Evolutionary conservation across 805 yeast species (phyloP).

Genomic region (Saccharomycopsis fibuligera): DNA sequence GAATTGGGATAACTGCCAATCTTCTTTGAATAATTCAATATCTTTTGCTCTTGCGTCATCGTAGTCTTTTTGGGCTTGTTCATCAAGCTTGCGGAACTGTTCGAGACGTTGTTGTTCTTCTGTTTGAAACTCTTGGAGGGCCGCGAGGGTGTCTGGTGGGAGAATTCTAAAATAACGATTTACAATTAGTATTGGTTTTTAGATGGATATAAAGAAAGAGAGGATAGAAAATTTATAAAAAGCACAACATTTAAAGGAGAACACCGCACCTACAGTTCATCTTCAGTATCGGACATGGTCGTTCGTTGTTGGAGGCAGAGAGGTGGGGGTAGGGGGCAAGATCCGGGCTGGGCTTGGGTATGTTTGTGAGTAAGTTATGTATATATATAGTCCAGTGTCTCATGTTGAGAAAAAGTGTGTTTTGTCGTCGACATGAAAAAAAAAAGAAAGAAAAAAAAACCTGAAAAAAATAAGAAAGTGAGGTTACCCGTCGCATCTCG

Average conservation of each 20-base stretch:
- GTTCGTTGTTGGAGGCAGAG: no score
- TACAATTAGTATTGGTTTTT: background rate
- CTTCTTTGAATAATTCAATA: constrained; percentile 78
- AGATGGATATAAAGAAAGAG: background rate
- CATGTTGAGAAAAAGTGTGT: no score
- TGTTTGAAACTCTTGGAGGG: constrained; percentile 53
- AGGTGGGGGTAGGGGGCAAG: no score
- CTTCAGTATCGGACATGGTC: constrained; percentile 11
- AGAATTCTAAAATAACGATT: constrained; percentile 26
- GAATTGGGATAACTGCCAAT: constrained; percentile 92
- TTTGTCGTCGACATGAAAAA: no score
- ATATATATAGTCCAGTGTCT: no score
- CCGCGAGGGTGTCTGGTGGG: constrained; percentile 46
- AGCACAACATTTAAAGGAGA: background rate
- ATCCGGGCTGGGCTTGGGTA: no score
- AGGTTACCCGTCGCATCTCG: no score
- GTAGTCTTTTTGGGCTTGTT: constrained; percentile 43
- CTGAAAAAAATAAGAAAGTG: no score
- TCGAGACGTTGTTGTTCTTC: constrained; percentile 56
- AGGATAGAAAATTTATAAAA: background rate
- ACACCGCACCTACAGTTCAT: constrained; percentile 21
- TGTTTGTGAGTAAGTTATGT: no score
- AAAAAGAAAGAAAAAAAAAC: no score
- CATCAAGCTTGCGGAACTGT: constrained; percentile 47
- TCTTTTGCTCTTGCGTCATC: constrained; percentile 33